Conservation (phyloP, 2,329 filamentous ascomycete genomes). For the Penicillium freii region DNA sequence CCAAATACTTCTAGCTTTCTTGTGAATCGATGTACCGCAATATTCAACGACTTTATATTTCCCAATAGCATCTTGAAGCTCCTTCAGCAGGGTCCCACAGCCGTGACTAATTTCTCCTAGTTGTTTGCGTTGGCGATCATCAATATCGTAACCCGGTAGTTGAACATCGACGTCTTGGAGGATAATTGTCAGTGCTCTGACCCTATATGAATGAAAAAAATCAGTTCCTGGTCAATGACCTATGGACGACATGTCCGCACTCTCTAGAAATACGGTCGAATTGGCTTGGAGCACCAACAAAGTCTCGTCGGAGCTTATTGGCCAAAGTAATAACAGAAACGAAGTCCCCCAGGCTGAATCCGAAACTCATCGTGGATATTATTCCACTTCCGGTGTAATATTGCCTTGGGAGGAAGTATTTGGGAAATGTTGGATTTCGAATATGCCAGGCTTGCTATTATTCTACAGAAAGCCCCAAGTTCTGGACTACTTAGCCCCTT, state of each 20-base stretch:
- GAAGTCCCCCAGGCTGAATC: neutral
- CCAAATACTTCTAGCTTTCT: neutral
- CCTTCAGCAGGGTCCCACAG: neutral
- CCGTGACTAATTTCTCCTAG: neutral
- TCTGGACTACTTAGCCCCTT: neutral
- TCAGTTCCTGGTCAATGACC: neutral
- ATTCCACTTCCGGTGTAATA: neutral
- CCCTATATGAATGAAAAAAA: neutral
- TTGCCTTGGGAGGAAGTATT: neutral
- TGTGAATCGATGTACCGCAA: neutral
- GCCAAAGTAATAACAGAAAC: neutral
- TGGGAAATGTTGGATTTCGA: neutral
- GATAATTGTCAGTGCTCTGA: neutral
- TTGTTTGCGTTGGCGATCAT: neutral
- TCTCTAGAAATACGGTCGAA: neutral
- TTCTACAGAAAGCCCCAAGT: neutral
- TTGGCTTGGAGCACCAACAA: neutral
- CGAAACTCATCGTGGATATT: neutral
- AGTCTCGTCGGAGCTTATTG: conserved; percentile 1
- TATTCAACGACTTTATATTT: neutral
- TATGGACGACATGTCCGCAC: neutral
- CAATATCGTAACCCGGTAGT: neutral
- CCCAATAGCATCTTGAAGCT: neutral
- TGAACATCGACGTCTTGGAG: neutral
- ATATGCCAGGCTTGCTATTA: neutral